Percentiles rank a stretch among this genome's conserved stretches.
Evolutionary conservation across 1,284 basidiomycete species (phyloP).

Genomic region (Peniophora sp.): DNA sequence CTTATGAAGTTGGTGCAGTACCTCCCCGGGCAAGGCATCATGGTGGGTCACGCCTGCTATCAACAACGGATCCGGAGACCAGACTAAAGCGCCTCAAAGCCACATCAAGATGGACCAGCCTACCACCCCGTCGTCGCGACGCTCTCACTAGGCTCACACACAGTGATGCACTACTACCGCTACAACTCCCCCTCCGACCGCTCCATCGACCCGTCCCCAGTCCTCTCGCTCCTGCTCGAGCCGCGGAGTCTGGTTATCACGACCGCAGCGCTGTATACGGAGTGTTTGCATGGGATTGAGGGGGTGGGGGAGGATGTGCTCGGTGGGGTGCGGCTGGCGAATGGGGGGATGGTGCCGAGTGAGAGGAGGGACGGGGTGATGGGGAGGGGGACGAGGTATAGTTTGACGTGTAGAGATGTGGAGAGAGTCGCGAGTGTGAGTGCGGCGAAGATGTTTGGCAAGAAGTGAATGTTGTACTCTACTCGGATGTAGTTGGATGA

Average conservation of each 20-base stretch:
- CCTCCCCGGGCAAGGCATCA: slow-evolving; percentile 84
- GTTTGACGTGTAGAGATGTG: slow-evolving; percentile 85
- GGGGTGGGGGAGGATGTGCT: slow-evolving; percentile 42
- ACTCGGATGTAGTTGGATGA: too few species aligned
- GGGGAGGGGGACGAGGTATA: slow-evolving; percentile 58
- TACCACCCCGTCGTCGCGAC: slow-evolving; percentile 89
- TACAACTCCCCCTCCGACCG: slow-evolving; percentile 36
- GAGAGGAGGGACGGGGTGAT: slow-evolving; percentile 39
- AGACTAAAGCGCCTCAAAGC: slow-evolving; percentile 35
- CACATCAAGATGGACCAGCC: slow-evolving; percentile 87
- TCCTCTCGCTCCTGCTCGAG: slow-evolving; percentile 72
- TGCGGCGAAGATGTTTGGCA: too few species aligned
- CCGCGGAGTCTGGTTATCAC: slow-evolving; percentile 78
- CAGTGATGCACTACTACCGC: slow-evolving; percentile 79
- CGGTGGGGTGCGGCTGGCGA: slow-evolving; percentile 34
- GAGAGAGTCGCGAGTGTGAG: slow-evolving; percentile 39
- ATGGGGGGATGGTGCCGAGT: slow-evolving; percentile 41
- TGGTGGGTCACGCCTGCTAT: slow-evolving; percentile 39
- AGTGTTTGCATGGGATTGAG: slow-evolving; percentile 72
- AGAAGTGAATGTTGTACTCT: too few species aligned
- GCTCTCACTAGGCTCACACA: slow-evolving; percentile 78
- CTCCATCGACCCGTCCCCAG: slow-evolving; percentile 54
- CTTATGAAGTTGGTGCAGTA: slow-evolving; percentile 45
- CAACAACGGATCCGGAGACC: too few species aligned
- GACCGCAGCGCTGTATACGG: slow-evolving; percentile 56